Percentiles rank a stretch among this genome's conserved stretches.
Conservation (phyloP, 805 yeast species). For the Wickerhamiella nectarea region DNA sequence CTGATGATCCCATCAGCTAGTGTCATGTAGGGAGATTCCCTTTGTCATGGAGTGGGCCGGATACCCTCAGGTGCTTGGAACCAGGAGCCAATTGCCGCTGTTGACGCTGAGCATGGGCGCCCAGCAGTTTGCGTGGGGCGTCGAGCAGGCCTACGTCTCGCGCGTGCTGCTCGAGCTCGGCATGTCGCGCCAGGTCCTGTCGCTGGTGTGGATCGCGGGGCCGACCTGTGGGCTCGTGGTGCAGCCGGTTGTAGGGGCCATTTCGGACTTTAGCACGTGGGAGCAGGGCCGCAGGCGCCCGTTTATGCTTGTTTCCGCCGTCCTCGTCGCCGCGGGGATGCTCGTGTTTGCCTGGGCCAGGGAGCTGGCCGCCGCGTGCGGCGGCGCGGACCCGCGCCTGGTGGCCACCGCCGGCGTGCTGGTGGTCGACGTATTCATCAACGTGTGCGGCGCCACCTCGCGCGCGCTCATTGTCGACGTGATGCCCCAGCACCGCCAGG, state of each 20-base stretch:
- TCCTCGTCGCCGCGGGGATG: conserved; percentile 34
- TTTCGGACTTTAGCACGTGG: conserved; percentile 33
- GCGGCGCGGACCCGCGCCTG: conserved; percentile 22
- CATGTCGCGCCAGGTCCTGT: conserved; percentile 39
- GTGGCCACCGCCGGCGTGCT: conserved; percentile 31
- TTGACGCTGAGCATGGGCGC: conserved; percentile 36
- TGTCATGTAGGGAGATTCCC: background rate
- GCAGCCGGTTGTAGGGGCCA: conserved; percentile 48
- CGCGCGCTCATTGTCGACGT: conserved; percentile 51
- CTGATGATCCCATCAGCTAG: background rate
- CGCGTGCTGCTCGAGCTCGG: conserved; percentile 51
- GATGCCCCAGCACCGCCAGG: conserved; percentile 44
- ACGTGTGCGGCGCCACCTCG: conserved; percentile 45
- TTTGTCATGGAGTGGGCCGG: conserved; percentile 20
- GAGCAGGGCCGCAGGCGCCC: conserved; percentile 41
- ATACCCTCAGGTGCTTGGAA: conserved; percentile 15
- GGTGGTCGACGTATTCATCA: conserved; percentile 45
- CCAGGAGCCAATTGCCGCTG: conserved; percentile 13
- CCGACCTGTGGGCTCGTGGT: conserved; percentile 51
- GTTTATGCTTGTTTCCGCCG: conserved; percentile 41
- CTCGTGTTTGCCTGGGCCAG: conserved; percentile 32
- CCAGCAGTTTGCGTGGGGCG: conserved; percentile 50
- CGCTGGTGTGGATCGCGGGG: conserved; percentile 55
- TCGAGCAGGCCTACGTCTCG: conserved; percentile 52
- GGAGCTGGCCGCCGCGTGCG: conserved; percentile 28